Evolutionary conservation across 2,329 filamentous ascomycete genomes (phyloP).

Genomic region (Fonsecaea erecta): DNA sequence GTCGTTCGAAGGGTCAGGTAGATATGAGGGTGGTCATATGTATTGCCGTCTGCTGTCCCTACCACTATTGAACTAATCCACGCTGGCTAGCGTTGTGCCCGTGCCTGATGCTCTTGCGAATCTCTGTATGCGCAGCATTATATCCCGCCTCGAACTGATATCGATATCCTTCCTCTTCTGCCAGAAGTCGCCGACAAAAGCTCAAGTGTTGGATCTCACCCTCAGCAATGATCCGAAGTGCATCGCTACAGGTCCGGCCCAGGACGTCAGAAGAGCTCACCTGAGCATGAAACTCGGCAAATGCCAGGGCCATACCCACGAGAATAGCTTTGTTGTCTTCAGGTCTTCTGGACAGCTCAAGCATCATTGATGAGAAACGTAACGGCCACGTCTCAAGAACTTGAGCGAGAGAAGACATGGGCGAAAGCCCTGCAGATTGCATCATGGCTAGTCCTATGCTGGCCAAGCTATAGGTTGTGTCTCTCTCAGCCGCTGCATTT

Average conservation of each 20-base stretch:
- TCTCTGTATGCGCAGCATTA: background rate
- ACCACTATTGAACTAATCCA: background rate
- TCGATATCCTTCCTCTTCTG: background rate
- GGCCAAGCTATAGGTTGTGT: background rate
- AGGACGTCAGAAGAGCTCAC: background rate
- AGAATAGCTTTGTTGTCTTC: background rate
- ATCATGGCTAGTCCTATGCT: background rate
- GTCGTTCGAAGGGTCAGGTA: constrained; percentile 44
- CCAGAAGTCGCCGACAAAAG: background rate
- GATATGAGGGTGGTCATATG: background rate
- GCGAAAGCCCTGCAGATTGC: background rate
- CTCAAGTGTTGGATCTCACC: background rate
- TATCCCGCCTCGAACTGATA: background rate
- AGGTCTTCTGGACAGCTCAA: background rate
- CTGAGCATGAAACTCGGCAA: background rate
- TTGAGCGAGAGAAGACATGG: background rate
- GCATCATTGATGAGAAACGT: background rate
- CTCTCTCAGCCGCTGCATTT: background rate
- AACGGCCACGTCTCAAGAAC: background rate
- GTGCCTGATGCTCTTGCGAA: background rate
- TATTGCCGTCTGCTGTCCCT: background rate
- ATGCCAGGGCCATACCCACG: background rate
- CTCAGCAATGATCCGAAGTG: background rate
- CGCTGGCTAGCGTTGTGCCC: background rate
- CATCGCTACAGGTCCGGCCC: background rate